A percentile compares a stretch with the other conserved stretches of the same genome.
These are phyloP conservation scores for Nasturtium officinale DNA, from an alignment of 345 rosid genomes.

Conservation along the genomic window DNA sequence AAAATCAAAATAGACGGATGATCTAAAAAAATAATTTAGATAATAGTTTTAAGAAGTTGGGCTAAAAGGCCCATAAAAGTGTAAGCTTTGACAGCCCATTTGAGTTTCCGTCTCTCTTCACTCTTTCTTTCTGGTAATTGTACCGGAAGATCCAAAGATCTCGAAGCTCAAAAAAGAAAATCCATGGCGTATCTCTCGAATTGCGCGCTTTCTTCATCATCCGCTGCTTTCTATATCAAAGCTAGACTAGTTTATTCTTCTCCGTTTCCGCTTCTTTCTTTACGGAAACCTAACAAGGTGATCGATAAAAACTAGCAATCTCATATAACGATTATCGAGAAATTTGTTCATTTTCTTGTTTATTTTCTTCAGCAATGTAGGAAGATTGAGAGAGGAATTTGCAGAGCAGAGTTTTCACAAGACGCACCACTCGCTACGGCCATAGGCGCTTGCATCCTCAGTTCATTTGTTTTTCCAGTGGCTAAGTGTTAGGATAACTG, in stretches of 20 bases:
- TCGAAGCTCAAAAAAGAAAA: constrained; percentile 5
- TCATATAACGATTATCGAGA: neutral
- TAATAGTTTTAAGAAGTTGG: neutral
- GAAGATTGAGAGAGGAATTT: constrained; percentile 41
- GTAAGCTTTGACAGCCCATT: neutral
- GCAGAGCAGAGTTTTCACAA: constrained; percentile 68
- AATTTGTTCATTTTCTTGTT: neutral
- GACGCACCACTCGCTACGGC: constrained; percentile 75
- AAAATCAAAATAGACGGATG: neutral
- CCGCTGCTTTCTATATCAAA: constrained; percentile 19
- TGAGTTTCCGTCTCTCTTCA: neutral
- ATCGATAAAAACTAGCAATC: constrained; percentile 2
- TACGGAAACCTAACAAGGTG: constrained; percentile 43
- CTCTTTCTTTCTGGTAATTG: neutral
- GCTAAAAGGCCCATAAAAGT: neutral
- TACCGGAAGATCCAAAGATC: constrained; percentile 8
- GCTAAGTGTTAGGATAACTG: no score
- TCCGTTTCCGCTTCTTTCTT: neutral
- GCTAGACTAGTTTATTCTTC: constrained; percentile 24
- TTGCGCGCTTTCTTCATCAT: constrained; percentile 23
- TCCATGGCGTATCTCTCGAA: constrained; percentile 36
- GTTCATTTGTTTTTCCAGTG: constrained; percentile 66
- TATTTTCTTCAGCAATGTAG: constrained; percentile 30
- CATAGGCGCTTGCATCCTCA: constrained; percentile 75
- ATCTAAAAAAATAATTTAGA: neutral